Percentiles rank a stretch among this genome's conserved stretches.
Conservation (phyloP, 176 grass and related monocot genomes). For the Oryza officinalis region DNA sequence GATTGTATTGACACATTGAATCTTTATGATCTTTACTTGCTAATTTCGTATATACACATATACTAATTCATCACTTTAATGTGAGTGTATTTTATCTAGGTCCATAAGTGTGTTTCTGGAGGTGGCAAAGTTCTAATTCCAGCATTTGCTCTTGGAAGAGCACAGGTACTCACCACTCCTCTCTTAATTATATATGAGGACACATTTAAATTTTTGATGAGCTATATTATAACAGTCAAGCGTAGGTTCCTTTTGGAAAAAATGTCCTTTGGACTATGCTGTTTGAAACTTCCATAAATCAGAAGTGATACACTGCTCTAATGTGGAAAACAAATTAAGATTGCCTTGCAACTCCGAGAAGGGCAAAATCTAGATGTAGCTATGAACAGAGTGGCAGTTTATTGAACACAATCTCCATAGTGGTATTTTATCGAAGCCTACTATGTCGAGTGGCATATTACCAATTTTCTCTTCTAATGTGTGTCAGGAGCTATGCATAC, state of each 20-base stretch:
- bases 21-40: background rate
- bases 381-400: background rate
- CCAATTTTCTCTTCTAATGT: conserved; percentile 30
- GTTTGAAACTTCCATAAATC: conserved; percentile 5
- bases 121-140: conserved; percentile 98
- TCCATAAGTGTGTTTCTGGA: conserved; percentile 86
- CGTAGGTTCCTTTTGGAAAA: background rate
- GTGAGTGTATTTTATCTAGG: conserved; percentile 45
- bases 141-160: conserved; percentile 97
- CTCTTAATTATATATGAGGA: conserved; percentile 4
- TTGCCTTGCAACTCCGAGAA: background rate
- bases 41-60: background rate
- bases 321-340: background rate
- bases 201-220: background rate
- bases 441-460: background rate
- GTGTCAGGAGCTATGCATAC: conserved; percentile 83
- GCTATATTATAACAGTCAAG: background rate
- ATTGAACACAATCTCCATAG: background rate
- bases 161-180: conserved; percentile 53
- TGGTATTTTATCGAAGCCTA: background rate
- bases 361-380: background rate
- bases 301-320: background rate
- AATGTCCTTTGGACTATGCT: background rate
- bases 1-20: conserved; percentile 12
- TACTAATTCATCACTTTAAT: background rate